These are phyloP conservation scores for Huntiella abstrusa DNA, from an alignment of 2,329 filamentous ascomycete species.

Conservation along the genomic window DNA sequence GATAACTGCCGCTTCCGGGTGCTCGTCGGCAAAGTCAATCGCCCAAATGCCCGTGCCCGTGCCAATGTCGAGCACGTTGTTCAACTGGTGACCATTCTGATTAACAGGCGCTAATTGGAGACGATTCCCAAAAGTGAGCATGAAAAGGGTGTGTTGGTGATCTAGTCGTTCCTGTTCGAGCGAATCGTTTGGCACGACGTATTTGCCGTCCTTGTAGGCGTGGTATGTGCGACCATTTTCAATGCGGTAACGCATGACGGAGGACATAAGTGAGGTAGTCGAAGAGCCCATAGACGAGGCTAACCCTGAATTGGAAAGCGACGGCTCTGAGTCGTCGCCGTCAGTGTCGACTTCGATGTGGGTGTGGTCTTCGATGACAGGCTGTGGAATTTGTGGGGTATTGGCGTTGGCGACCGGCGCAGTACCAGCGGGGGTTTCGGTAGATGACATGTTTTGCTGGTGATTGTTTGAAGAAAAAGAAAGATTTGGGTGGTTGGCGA, in stretches of 20 bases:
- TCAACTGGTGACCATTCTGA: constrained; percentile 9
- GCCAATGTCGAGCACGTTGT: constrained; percentile 17
- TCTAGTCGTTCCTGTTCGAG: constrained; percentile 16
- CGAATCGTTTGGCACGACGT: constrained; percentile 16
- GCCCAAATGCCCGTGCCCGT: constrained; percentile 19
- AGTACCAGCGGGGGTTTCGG: background rate
- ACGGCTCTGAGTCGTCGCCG: background rate
- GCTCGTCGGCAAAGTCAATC: constrained; percentile 17
- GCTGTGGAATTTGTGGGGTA: background rate
- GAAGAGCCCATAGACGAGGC: constrained; percentile 7
- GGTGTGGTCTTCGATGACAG: background rate
- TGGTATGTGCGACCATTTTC: constrained; percentile 18
- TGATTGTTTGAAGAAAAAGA: too few species aligned
- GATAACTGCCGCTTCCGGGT: constrained; percentile 18
- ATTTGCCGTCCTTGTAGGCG: constrained; percentile 17
- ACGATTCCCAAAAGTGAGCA: constrained; percentile 15
- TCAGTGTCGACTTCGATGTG: constrained; percentile 3
- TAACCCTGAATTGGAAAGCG: constrained; percentile 2
- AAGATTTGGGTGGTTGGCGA: too few species aligned
- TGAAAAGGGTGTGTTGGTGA: constrained; percentile 16
- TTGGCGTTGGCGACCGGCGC: background rate
- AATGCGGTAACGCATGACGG: constrained; percentile 14
- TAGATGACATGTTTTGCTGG: too few species aligned
- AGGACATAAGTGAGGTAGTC: constrained; percentile 14
- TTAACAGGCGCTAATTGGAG: constrained; percentile 13